phyloP scores from a whole-genome alignment of 345 rosid genomes.

The Eucalyptus cloeziana region DNA sequence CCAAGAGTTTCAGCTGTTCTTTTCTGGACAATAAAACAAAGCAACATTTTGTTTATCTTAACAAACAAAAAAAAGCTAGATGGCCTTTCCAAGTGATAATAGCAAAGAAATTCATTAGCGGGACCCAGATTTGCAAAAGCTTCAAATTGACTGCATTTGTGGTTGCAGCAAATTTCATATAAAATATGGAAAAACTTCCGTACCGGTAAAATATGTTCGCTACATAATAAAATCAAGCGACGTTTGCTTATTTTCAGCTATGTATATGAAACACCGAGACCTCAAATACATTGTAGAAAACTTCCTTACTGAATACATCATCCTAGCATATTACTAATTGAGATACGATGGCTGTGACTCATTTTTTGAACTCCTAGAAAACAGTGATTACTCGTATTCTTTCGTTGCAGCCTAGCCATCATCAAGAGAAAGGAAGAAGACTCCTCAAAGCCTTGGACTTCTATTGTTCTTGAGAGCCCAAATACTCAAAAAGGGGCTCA shows the following conservation, averaged over 20 bases:
- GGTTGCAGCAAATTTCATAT: not conserved
- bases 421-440: not conserved
- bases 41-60: not conserved
- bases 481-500: not conserved
- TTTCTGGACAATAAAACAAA: not conserved
- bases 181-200: not conserved
- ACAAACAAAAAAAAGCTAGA: not conserved
- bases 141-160: not conserved
- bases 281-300: not conserved
- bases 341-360: not conserved
- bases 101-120: not conserved
- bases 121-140: not conserved
- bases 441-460: not conserved
- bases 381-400: not conserved
- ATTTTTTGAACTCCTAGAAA: not conserved
- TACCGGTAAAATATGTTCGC: fast-evolving
- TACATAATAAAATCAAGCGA: not conserved
- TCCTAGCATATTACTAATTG: not conserved
- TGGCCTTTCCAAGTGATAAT: not conserved
- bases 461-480: not conserved
- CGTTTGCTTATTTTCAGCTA: not conserved
- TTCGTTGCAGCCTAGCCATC: not conserved
- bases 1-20: not conserved
- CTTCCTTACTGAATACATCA: not conserved
- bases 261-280: not conserved